Evolutionary conservation across 345 rosid species (phyloP).

Genomic region (Euphorbia peplus): DNA sequence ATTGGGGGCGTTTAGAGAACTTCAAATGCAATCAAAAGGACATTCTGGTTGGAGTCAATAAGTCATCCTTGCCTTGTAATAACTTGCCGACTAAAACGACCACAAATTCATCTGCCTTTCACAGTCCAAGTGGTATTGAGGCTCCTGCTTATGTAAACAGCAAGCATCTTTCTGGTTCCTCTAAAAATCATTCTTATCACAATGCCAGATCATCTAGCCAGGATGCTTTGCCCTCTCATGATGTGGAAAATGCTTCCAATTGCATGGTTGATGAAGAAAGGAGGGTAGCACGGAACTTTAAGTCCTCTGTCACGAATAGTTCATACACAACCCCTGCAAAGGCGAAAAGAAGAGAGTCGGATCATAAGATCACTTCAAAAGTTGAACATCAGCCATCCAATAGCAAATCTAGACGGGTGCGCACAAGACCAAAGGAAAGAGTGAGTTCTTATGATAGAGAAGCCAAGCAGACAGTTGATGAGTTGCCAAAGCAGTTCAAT

Average conservation of each 20-base stretch:
- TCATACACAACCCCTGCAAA: conserved; percentile 18
- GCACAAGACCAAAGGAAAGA: conserved; percentile 17
- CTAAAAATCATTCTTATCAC: conserved; percentile 22
- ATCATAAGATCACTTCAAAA: conserved; percentile 22
- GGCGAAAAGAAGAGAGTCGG: conserved; percentile 17
- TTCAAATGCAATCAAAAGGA: conserved; percentile 46
- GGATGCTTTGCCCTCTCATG: conserved; percentile 34
- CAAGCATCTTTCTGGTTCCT: conserved; percentile 25
- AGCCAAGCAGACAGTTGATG: conserved; percentile 17
- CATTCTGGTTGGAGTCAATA: conserved; percentile 22
- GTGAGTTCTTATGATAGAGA: conserved; percentile 15
- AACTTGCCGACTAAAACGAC: conserved; percentile 24
- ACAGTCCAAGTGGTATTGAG: conserved; percentile 29
- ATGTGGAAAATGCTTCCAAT: conserved; percentile 43
- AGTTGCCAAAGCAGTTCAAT: conserved; percentile 19
- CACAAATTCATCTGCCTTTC: conserved; percentile 28
- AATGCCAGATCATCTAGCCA: conserved; percentile 34
- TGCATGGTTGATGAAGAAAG: conserved; percentile 35
- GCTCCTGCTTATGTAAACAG: conserved; percentile 20
- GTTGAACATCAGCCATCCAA: conserved; percentile 17
- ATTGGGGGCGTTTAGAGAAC: conserved; percentile 69
- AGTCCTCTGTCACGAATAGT: conserved; percentile 22
- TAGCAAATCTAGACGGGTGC: conserved; percentile 10
- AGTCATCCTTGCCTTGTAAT: conserved; percentile 24
- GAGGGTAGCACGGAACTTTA: conserved; percentile 30